phyloP scores from a whole-genome alignment of 176 grass and related monocot genomes.

The Lolium rigidum region DNA sequence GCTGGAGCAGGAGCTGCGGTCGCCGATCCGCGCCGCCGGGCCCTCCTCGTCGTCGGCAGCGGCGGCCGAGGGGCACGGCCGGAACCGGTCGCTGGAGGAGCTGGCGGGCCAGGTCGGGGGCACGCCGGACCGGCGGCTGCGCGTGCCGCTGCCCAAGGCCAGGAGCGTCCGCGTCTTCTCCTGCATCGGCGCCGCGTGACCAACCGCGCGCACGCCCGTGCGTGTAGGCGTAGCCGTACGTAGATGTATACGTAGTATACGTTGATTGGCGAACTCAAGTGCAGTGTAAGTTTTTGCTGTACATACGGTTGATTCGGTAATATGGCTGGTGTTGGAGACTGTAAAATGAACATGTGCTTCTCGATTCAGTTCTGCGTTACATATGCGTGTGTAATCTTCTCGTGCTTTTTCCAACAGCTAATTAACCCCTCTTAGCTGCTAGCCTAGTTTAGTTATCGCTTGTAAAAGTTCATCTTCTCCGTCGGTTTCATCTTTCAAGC shows the following conservation, averaged over 20 bases:
- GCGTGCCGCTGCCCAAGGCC: constrained; percentile 55
- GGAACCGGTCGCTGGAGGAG: constrained; percentile 55
- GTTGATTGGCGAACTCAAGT: neutral
- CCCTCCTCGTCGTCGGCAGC: neutral
- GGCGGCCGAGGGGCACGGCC: constrained; percentile 5
- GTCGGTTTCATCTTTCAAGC: too few relatives aligned
- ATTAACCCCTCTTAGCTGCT: too few relatives aligned
- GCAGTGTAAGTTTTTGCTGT: neutral
- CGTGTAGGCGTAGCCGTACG: neutral
- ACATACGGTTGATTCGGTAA: neutral
- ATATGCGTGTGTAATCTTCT: too few relatives aligned
- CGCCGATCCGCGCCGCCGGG: constrained; percentile 33
- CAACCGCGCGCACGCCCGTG: neutral
- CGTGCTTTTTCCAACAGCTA: neutral
- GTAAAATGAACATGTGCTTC: neutral
- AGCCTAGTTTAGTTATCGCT: too few relatives aligned
- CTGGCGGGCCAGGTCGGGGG: constrained; percentile 51
- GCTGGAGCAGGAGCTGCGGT: constrained; percentile 53
- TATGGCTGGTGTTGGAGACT: neutral
- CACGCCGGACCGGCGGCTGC: constrained; percentile 36
- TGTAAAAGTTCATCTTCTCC: too few relatives aligned
- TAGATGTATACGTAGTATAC: neutral
- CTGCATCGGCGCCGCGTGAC: constrained; percentile 54
- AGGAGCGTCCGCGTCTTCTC: constrained; percentile 61
- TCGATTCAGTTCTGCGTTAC: neutral